A percentile compares a stretch with the other conserved stretches of the same genome.
Evolutionary conservation across 2,329 filamentous ascomycete genomes (phyloP).

Genomic region (Epicoccum sorghinum): DNA sequence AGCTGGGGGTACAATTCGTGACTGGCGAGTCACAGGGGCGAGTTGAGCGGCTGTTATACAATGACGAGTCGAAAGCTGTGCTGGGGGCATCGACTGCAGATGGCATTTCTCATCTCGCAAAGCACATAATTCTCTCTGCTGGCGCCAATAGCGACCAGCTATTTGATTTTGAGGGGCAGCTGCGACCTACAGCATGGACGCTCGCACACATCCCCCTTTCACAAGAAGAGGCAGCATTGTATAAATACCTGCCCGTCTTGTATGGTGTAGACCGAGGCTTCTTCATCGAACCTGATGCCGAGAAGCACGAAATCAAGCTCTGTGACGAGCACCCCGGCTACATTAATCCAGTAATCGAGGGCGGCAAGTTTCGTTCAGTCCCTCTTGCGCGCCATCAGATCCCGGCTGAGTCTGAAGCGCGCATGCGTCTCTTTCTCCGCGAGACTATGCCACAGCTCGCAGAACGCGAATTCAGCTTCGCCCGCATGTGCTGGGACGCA

Average conservation of each 20-base stretch:
- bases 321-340: conserved; percentile 65
- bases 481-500: conserved; percentile 63
- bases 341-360: conserved; percentile 52
- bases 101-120: conserved; percentile 50
- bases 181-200: conserved; percentile 62
- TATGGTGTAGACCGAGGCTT: conserved; percentile 58
- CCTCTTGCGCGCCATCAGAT: conserved; percentile 54
- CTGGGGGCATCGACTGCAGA: conserved; percentile 53
- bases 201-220: conserved; percentile 59
- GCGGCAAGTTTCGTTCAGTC: conserved; percentile 43
- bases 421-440: conserved; percentile 55
- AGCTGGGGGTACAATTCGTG: conserved; percentile 56
- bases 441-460: conserved; percentile 62
- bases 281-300: conserved; percentile 57
- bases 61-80: conserved; percentile 38
- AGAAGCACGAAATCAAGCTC: conserved; percentile 55
- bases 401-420: conserved; percentile 55
- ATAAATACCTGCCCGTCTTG: conserved; percentile 57
- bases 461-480: conserved; percentile 56
- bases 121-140: conserved; percentile 56
- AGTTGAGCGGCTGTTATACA: conserved; percentile 47
- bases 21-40: conserved; percentile 49
- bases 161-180: conserved; percentile 58
- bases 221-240: conserved; percentile 52
- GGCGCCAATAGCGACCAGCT: conserved; percentile 57